A percentile compares a stretch with the other conserved stretches of the same genome.
Conservation (phyloP, 2,329 filamentous ascomycete species). For the Exophiala lecanii-corni region DNA sequence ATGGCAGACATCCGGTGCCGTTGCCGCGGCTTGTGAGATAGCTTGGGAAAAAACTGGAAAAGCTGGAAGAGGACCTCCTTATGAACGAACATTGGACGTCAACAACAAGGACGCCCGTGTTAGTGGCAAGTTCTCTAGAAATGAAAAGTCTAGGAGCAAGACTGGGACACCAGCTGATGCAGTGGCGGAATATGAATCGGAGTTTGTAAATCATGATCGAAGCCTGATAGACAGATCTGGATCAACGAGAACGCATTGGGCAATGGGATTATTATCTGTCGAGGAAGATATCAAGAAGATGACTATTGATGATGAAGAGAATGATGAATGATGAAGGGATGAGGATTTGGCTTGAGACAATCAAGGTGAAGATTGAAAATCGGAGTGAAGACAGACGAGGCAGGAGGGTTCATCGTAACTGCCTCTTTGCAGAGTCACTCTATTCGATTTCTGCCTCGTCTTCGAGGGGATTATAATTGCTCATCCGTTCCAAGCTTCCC, state of each 20-base stretch:
- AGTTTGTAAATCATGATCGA: slow-evolving; percentile 40
- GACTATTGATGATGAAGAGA: slow-evolving; percentile 44
- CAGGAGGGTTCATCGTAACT: neutral
- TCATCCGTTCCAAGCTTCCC: too few species aligned
- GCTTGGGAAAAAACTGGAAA: slow-evolving; percentile 58
- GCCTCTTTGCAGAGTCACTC: neutral
- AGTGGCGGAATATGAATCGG: slow-evolving; percentile 24
- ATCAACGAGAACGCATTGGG: slow-evolving; percentile 64
- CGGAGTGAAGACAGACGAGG: too few species aligned
- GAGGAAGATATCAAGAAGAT: slow-evolving; percentile 68
- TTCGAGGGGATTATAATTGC: too few species aligned
- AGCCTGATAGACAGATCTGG: slow-evolving; percentile 58
- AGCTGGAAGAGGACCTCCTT: slow-evolving; percentile 71
- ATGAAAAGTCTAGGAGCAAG: slow-evolving; percentile 43
- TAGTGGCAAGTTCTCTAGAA: slow-evolving; percentile 40
- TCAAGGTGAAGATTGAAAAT: too few species aligned
- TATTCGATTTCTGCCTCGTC: neutral
- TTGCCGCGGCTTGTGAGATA: slow-evolving; percentile 78
- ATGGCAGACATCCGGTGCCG: slow-evolving; percentile 77
- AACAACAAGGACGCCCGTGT: slow-evolving; percentile 23
- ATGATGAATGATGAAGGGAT: too few species aligned
- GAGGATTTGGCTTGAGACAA: neutral
- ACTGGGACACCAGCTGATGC: slow-evolving; percentile 5
- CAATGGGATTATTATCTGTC: slow-evolving; percentile 71
- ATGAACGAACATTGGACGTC: slow-evolving; percentile 45